Base-by-base conservation (phyloP, 768 basidiomycete genomes). In the Floccularia luteovirens region DNA sequence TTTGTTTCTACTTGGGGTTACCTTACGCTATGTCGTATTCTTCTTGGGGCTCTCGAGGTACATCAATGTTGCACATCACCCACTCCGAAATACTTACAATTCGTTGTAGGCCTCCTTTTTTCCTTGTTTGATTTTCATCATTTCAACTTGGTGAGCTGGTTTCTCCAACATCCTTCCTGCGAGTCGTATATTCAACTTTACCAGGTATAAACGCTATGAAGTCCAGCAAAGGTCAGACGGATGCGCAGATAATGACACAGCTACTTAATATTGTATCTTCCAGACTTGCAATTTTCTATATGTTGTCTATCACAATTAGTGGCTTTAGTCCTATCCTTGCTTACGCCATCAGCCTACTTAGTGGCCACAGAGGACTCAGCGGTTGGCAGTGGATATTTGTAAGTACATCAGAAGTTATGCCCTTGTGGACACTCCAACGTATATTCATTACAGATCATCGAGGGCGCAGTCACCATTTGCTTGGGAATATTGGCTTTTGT, bases 301-400 rank as follows among this genome's bases (percentile, higher is more conserved):
- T 70, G 22, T 46, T 67, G 19, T 64, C 69, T 2, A 54, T 68
- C 37, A 61, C 64, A 3, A 54, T 62, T 19, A 58, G 61, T 32
- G 69, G 66, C 2, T 53, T 71, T 31, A 64, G 67, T 41, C 63
- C 70, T 6, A 63, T 71, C 14, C 51, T 72, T 12, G 69, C 70
- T 2, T 72, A 69, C 43, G 59, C 45, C 16, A 53, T 72, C 31
- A 65, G 61, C 46, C 53, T 61, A 4, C 55, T 74, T 5, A 55
- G 63, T 41, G 67, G 68, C 4, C 62, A 49, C 47, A 50, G 55
- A 16, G 57, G 61, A 20, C 56, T 71, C 22, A 60, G 59, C 12
- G 70, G 70, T 14, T 72, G 72, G 72, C 58, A 62, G 32, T 74
- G 70, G 69, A 72, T 74, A 42, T 72, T 72, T 39, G 69, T 70